Base-by-base conservation (phyloP, 495 filamentous ascomycete species). In the Aspergillus ostianus region DNA sequence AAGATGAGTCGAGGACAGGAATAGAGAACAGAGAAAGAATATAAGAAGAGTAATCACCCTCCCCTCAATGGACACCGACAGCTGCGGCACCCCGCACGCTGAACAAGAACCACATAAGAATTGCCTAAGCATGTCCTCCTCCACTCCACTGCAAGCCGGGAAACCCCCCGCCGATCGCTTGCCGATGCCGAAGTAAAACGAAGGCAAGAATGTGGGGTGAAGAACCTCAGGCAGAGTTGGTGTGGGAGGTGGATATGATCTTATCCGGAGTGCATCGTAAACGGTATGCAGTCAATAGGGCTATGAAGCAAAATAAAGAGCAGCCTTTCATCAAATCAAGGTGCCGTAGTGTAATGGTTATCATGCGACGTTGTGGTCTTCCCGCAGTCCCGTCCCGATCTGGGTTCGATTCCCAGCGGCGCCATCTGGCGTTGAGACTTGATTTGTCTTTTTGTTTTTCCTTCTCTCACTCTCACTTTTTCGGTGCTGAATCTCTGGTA, bases 371-470 rank as follows among this genome's bases (percentile, higher is more conserved):
- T 70, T 65, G 67, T 70, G 67, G 67, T 65, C 57, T 10, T 45
- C 48, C 56, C 49, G 44, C 59, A 53, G 41, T 46, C 47, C 47
- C 71, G 71, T 70, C 67, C 69, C 69, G 69, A 73, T 71, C 71
- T 72, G 68, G 73, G 73, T 76, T 74, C 73, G 73, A 76, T 73
- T 76, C 73, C 70, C 68, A 72, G 73, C 67, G 64, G 69, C 71
- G 73, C 73, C 73, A 73, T 47, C 27, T 52, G 49, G 48, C 53
- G 47, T 52, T 36, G 15, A 45, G 45, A 57, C 55, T 57, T 63
- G 54, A 48, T 53, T 60, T 58, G 51, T 55, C 45, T 44, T 47
- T 47, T n/a, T n/a, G n/a, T n/a, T n/a, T n/a, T n/a, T n/a, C n/a
- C n/a, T n/a, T n/a, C n/a, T n/a, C n/a, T n/a, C n/a, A n/a, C n/a